Evolutionary conservation across 768 basidiomycete genomes (phyloP).

Genomic region (Vararia minispora): DNA sequence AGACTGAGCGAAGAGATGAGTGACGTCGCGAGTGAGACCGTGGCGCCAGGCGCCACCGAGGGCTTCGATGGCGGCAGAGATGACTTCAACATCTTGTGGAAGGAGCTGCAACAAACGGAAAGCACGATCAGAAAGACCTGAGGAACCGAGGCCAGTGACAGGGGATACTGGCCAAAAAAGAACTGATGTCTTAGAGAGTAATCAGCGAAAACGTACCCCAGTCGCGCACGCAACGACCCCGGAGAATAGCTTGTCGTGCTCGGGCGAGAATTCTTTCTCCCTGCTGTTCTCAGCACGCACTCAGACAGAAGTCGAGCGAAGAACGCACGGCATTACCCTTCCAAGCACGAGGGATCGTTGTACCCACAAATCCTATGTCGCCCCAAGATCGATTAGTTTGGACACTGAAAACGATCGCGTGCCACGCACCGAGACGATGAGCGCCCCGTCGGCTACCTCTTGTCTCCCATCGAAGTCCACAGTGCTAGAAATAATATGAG

Average conservation of each 20-base stretch:
- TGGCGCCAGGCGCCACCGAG: constrained; percentile 77
- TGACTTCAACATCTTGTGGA: constrained; percentile 62
- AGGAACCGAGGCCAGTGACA: too few relatives aligned
- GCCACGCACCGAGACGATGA: constrained; percentile 7
- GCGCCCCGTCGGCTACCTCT: constrained; percentile 3
- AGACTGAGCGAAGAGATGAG: constrained; percentile 67
- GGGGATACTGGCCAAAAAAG: too few relatives aligned
- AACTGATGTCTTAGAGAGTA: too few relatives aligned
- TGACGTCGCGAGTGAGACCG: constrained; percentile 74
- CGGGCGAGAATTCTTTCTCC: constrained; percentile 53
- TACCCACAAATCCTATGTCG: constrained; percentile 12
- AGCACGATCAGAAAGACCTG: too few relatives aligned
- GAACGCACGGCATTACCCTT: constrained; percentile 9
- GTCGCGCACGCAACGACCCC: constrained; percentile 66
- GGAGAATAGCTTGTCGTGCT: constrained; percentile 74
- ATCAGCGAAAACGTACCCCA: constrained; percentile 39
- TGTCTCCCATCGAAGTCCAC: constrained; percentile 11
- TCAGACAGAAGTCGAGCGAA: too few relatives aligned
- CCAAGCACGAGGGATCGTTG: constrained; percentile 12
- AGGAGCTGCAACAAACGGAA: too few relatives aligned
- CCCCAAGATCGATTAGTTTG: too few relatives aligned
- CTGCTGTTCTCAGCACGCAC: neutral
- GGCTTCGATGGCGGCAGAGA: constrained; percentile 59
- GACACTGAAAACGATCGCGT: too few relatives aligned
- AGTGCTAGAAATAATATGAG: constrained; percentile 10